Evolutionary conservation across 1,284 basidiomycete genomes (phyloP), one percentile per base, ranked within the genome.

Genomic region (Mycena sp.): DNA sequence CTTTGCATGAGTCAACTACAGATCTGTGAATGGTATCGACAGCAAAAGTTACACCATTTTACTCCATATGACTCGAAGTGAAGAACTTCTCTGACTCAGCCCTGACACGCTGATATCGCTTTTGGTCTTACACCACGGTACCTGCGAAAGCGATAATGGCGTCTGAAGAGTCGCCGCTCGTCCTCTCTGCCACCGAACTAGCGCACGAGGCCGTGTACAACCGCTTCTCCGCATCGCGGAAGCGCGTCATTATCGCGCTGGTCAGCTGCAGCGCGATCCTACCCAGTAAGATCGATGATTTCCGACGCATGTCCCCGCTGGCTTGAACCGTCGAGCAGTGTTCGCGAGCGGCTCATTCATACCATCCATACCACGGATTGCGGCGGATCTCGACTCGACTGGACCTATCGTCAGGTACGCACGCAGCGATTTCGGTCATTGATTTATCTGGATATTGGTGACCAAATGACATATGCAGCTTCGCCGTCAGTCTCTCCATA

Each of bases 271-370:
- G 79, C 10, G 83, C 80, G 2, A 70, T 86, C 26, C 77, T 87
- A n/a, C 80, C 80, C 43, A 80, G 85, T 85, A 67, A 66, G 46
- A 49, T 17, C 17, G 23, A 6, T 17, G 14, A n/a, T 37, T 26
- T n/a, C 10, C 19, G 1, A 16, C 5, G 7, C 10, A 26, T 23
- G 41, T 21, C 3, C 49, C 10, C 14, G 63, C 53, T 52, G 7
- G 32, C 32, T 35, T 14, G 10, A 48, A 17, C 35, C 25, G 23
- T 16, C 32, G 7, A 19, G 32, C 43, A 92, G 90, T 90, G 28
- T 87, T 92, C 71, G 85, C 90, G 0, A 83, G 87, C 2, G 86
- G 87, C 5, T 84, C 87, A 2, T 91, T 92, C 74, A 80, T 90
- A 3, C 91, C 91, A 0, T 84, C 85, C 0, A 90, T 93, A 49